phyloP scores from a whole-genome alignment of 2,329 filamentous ascomycete genomes.

The Clonostachys rhizophaga region DNA sequence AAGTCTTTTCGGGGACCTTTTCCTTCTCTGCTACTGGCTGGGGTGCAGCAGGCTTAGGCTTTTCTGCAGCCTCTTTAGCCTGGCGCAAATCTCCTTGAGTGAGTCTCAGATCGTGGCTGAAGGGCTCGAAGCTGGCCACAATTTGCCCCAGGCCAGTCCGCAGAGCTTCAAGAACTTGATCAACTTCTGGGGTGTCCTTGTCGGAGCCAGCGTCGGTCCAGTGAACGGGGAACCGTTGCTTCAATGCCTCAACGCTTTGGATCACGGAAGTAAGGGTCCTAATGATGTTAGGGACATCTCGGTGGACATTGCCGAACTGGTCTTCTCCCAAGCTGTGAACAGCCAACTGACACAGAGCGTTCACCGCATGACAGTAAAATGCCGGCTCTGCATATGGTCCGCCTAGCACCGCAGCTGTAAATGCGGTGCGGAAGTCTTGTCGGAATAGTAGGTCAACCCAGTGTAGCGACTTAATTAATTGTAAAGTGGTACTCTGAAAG shows the following conservation, averaged over 20 bases:
- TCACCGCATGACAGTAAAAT: conserved; percentile 67
- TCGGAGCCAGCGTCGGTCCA: conserved; percentile 71
- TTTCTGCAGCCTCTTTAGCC: conserved; percentile 58
- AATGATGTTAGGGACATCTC: conserved; percentile 71
- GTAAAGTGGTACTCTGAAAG: conserved; percentile 40
- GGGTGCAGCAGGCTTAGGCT: not conserved
- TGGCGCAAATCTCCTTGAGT: conserved; percentile 66
- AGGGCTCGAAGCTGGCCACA: conserved; percentile 68
- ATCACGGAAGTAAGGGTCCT: conserved; percentile 67
- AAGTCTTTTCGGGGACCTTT: conserved; percentile 5
- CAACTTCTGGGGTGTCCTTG: conserved; percentile 60
- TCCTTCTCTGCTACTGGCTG: conserved; percentile 2
- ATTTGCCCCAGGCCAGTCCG: conserved; percentile 62
- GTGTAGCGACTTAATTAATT: conserved; percentile 33
- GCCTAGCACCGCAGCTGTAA: conserved; percentile 67
- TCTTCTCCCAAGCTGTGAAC: conserved; percentile 76
- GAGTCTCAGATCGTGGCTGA: conserved; percentile 66
- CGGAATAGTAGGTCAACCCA: conserved; percentile 66
- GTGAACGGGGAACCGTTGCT: conserved; percentile 54
- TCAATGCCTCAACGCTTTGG: conserved; percentile 64
- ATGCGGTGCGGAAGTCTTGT: conserved; percentile 60
- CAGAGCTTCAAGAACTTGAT: conserved; percentile 61
- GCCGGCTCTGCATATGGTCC: conserved; percentile 66
- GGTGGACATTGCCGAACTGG: conserved; percentile 78
- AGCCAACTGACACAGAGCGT: conserved; percentile 64